Conservation (phyloP, 176 grass and related monocot species). For the Chrysopogon serrulatus region DNA sequence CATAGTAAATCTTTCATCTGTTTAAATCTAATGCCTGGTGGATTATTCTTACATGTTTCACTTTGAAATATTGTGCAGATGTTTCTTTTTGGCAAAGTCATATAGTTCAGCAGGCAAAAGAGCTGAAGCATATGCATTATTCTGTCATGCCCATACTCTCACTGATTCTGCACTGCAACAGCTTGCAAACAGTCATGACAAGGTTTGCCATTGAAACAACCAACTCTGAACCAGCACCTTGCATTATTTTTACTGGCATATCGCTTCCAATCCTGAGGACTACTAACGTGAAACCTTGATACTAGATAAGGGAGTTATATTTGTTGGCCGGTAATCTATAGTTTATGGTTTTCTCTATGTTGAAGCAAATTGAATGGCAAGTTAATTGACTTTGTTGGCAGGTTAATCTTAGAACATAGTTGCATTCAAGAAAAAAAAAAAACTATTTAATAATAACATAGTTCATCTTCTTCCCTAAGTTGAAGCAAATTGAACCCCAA, state of each 20-base stretch:
- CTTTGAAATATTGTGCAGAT: conserved; percentile 50
- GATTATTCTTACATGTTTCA: conserved; percentile 13
- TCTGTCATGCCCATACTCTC: conserved; percentile 73
- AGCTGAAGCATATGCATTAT: conserved; percentile 84
- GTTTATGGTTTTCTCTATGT: neutral
- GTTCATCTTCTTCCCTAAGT: neutral
- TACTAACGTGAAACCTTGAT: neutral
- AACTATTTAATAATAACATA: neutral
- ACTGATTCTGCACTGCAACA: conserved; percentile 55
- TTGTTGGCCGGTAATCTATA: neutral
- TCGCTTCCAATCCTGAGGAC: neutral
- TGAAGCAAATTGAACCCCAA: neutral
- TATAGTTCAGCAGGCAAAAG: conserved; percentile 96
- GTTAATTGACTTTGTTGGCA: neutral
- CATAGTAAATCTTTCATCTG: neutral
- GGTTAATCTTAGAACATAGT: conserved; percentile 1
- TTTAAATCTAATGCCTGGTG: neutral
- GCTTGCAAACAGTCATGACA: conserved; percentile 51
- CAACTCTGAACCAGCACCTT: neutral
- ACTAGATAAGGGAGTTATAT: neutral
- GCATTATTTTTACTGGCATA: neutral
- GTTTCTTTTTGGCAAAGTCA: conserved; percentile 95
- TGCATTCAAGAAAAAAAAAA: neutral
- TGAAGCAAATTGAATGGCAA: neutral
- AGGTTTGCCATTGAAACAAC: conserved; percentile 39